phyloP scores from a whole-genome alignment of 2,329 filamentous ascomycete species.

The Cucurbitaria berberidis region DNA sequence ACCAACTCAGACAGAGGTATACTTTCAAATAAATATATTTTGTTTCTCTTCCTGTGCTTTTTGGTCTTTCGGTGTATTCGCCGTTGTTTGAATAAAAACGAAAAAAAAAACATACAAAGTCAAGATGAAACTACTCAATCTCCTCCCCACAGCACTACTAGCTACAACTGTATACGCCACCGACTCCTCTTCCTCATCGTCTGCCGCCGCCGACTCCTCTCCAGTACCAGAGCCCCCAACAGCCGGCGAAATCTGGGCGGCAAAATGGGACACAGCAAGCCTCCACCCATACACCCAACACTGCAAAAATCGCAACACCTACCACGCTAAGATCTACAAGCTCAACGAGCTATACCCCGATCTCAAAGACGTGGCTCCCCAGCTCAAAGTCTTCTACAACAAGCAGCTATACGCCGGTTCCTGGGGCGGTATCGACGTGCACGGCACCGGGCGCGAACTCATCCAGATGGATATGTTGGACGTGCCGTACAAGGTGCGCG shows the following conservation, averaged over 20 bases:
- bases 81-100: neutral
- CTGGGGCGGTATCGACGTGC: slow-evolving; percentile 61
- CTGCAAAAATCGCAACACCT: slow-evolving; percentile 24
- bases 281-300: slow-evolving; percentile 32
- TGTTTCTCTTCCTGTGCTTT: too few species aligned
- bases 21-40: too few species aligned
- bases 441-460: slow-evolving; percentile 57
- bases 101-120: neutral
- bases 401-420: slow-evolving; percentile 55
- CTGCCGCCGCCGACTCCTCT: slow-evolving; percentile 13
- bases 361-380: slow-evolving; percentile 37
- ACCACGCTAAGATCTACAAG: slow-evolving; percentile 39
- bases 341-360: slow-evolving; percentile 42
- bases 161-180: slow-evolving; percentile 23
- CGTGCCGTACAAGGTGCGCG: slow-evolving; percentile 50
- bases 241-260: slow-evolving; percentile 39
- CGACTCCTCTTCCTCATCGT: slow-evolving; percentile 14
- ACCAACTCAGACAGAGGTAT: too few species aligned
- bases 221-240: slow-evolving; percentile 34
- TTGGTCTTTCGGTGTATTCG: too few species aligned
- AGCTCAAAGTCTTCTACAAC: slow-evolving; percentile 48
- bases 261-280: slow-evolving; percentile 31
- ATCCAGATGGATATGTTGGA: slow-evolving; percentile 56
- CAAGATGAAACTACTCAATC: slow-evolving; percentile 30
- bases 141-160: slow-evolving; percentile 33